Percentiles rank a stretch among this genome's conserved stretches.
Conservation (phyloP, 2,329 filamentous ascomycete species). For the Aspergillus latus region DNA sequence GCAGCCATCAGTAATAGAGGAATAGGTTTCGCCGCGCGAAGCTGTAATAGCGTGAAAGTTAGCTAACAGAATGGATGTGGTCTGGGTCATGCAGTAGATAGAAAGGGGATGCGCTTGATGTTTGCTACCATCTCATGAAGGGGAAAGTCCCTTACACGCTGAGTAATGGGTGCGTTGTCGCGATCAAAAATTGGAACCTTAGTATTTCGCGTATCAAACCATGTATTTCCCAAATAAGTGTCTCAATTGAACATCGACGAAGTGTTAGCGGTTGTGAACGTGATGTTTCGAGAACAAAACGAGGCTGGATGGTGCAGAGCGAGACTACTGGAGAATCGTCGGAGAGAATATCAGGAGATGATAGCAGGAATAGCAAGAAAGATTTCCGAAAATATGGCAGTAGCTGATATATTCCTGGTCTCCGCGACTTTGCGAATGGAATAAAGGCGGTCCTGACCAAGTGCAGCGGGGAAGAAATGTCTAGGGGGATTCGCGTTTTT, state of each 20-base stretch:
- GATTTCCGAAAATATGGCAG: not conserved
- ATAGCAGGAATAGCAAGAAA: no score
- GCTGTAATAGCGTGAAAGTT: not conserved
- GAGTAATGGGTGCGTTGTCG: not conserved
- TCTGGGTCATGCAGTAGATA: not conserved
- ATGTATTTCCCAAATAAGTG: no score
- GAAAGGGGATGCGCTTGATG: not conserved
- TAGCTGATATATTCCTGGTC: not conserved
- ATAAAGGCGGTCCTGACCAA: slow-evolving; percentile 9
- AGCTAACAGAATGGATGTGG: not conserved
- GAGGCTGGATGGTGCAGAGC: not conserved
- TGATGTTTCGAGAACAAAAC: not conserved
- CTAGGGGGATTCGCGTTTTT: not conserved
- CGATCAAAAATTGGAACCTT: not conserved
- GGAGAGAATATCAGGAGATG: not conserved
- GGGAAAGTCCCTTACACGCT: not conserved
- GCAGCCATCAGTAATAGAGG: not conserved
- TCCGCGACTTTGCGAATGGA: not conserved
- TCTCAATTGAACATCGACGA: no score
- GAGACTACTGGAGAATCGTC: not conserved
- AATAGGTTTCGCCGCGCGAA: not conserved
- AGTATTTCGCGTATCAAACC: no score
- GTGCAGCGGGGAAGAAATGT: not conserved
- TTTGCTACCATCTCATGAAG: not conserved
- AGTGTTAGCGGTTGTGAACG: not conserved